Evolutionary conservation across 164 flowering plant species (phyloP), one percentile per base, ranked within the genome.

Genomic region (Taxillus chinensis): DNA sequence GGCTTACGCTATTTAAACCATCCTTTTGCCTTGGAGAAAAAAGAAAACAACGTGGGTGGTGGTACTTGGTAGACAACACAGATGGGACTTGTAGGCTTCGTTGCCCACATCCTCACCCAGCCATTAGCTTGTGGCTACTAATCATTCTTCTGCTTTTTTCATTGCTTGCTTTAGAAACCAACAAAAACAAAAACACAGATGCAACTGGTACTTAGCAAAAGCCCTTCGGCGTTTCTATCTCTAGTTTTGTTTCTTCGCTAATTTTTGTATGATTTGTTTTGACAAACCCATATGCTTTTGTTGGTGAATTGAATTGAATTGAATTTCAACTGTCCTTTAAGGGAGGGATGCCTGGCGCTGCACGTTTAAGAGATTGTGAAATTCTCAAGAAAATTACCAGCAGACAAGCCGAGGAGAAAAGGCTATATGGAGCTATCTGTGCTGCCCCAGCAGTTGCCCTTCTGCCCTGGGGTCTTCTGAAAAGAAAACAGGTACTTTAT

Each of bases 341-440:
- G 97, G 98, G 97, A 55, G 97, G 98, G 72, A 93, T 93, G 98
- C 98, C 97, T 46, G 98, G 98, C 10, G 78, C 98, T 13, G 88
- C 80, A 16, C 74, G 91, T 16, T 77, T 93, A 55, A 73, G 97
- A 74, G 98, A 93, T 64, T 76, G 87, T 70, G 77, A 85, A 67
- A 67, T 76, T 59, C 88, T 93, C 7, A 68, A 71, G 42, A 66
- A 73, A 56, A 90, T 93, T 40, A 84, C 85, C 2, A 75, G 79
- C 73, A 93, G 77, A 77, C 98, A 93, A 45, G 96, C 92, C 2
- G 98, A 90, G 62, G 88, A 77, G 62, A 85, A 84, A 65, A 75
- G 95, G 70, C 75, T 85, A 13, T 90, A 88, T 72, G 96, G 90
- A 54, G 97, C 92, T 62, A 93, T 93, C 15, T 93, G 88, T 85